Percentiles rank a stretch among this genome's conserved stretches.
phyloP scores from a whole-genome alignment of 2,329 filamentous ascomycete genomes.

The Ceratocystiopsis minuta region DNA sequence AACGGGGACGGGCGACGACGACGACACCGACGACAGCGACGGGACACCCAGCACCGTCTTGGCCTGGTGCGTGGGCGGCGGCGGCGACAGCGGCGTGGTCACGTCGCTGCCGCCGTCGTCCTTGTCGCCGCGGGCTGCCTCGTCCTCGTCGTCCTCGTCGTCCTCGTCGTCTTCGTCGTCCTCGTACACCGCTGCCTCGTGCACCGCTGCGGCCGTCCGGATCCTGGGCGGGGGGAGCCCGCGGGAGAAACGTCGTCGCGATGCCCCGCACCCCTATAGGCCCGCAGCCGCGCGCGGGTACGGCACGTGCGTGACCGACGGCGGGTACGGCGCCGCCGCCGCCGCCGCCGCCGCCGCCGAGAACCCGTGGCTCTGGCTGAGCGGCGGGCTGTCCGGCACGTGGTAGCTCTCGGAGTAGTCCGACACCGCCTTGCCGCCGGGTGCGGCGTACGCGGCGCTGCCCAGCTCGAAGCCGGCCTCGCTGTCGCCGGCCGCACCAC shows the following conservation, averaged over 20 bases:
- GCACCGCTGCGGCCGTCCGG: not conserved
- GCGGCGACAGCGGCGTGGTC: constrained; percentile 7
- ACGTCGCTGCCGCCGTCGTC: not conserved
- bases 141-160: not conserved
- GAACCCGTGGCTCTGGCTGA: too few species aligned
- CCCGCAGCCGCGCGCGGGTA: too few species aligned
- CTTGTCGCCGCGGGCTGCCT: not conserved
- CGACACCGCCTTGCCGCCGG: too few species aligned
- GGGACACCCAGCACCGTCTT: not conserved
- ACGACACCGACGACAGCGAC: not conserved
- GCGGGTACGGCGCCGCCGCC: not conserved
- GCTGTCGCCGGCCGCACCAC: not conserved
- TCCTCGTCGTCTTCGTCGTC: not conserved
- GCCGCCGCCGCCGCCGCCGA: not conserved
- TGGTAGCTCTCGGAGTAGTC: not conserved
- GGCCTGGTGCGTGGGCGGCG: constrained; percentile 5
- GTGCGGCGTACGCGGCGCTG: too few species aligned
- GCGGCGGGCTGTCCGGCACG: not conserved
- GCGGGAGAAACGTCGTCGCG: constrained; percentile 1
- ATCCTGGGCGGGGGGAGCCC: constrained; percentile 6
- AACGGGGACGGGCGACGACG: not conserved
- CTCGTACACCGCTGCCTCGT: not conserved
- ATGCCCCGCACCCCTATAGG: constrained; percentile 10
- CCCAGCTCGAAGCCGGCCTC: not conserved
- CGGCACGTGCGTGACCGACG: too few species aligned